Conservation (phyloP, 345 rosid genomes). For the Acer negundo region DNA sequence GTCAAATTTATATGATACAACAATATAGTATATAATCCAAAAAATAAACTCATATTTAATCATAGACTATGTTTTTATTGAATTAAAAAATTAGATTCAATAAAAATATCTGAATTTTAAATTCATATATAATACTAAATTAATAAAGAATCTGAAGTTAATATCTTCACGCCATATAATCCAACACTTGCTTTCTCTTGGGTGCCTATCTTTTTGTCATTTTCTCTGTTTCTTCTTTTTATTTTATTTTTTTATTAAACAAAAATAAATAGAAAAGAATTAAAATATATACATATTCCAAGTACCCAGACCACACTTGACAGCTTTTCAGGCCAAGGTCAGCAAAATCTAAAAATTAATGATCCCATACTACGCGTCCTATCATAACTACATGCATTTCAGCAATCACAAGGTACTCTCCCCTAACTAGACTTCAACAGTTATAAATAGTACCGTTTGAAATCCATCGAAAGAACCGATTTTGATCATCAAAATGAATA, state of each 20-base stretch:
- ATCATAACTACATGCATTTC: neutral
- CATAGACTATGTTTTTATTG: neutral
- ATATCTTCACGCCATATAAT: neutral
- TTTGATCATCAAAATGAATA: neutral
- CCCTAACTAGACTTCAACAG: neutral
- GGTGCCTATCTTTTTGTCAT: neutral
- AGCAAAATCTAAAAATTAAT: neutral
- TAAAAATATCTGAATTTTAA: neutral
- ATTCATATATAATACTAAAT: too few species aligned
- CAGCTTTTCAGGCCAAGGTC: neutral
- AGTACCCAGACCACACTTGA: neutral
- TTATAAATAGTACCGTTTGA: neutral
- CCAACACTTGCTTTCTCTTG: neutral
- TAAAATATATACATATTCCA: neutral
- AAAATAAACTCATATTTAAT: neutral
- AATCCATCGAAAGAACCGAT: neutral
- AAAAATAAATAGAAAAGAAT: neutral
- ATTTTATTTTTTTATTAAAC: neutral
- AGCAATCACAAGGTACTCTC: neutral
- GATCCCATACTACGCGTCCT: neutral
- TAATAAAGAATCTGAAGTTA: neutral
- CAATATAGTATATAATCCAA: neutral
- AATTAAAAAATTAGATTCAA: neutral
- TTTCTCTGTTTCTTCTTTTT: neutral
- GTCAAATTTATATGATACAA: neutral